Evolutionary conservation across 129 eudicot genomes (phyloP).

Genomic region (Helianthus tuberosus): DNA sequence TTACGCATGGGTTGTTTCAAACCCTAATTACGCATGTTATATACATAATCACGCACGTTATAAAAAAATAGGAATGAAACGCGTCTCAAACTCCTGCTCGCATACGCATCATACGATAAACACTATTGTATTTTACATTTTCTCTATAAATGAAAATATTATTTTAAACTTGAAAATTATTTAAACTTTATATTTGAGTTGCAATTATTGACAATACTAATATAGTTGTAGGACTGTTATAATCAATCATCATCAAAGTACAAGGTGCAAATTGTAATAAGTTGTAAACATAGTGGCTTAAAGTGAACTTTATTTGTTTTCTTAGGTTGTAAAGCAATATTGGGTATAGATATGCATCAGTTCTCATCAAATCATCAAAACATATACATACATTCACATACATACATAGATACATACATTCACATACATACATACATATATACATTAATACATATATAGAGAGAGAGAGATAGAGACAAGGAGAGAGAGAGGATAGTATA

Average conservation of each 20-base stretch:
- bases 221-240: neutral
- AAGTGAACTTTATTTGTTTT: constrained; percentile 18
- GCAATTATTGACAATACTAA: neutral
- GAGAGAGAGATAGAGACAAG: neutral
- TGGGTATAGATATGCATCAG: constrained; percentile 17
- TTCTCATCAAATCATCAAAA: constrained; percentile 19
- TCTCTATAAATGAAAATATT: neutral
- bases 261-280: constrained; percentile 10
- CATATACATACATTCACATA: neutral
- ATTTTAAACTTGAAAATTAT: neutral
- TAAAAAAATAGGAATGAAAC: too few relatives aligned
- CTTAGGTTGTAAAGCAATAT: constrained; percentile 29
- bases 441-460: neutral
- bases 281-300: neutral
- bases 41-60: too few relatives aligned
- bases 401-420: too few relatives aligned
- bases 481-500: neutral
- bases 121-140: too few relatives aligned
- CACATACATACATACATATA: neutral
- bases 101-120: too few relatives aligned
- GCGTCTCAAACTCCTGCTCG: too few relatives aligned
- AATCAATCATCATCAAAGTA: constrained; percentile 1
- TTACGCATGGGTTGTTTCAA: too few relatives aligned
- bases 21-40: too few relatives aligned
- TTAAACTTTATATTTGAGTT: neutral